Conservation (phyloP, 495 filamentous ascomycete genomes). For the Penicillium psychrofluorescens region DNA sequence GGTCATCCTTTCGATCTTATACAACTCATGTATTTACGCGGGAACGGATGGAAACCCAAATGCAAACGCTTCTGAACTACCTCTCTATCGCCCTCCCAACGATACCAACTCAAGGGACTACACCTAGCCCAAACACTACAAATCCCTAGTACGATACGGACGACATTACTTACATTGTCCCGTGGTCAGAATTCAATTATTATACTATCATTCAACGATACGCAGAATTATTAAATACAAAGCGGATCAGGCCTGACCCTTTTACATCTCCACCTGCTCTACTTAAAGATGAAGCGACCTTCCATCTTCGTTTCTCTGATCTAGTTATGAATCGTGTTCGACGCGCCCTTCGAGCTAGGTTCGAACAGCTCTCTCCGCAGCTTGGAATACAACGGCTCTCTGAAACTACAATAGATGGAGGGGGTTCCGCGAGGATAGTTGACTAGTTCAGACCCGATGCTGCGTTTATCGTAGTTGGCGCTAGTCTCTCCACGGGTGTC, state of each 20-base stretch:
- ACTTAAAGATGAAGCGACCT: background rate
- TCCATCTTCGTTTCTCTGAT: background rate
- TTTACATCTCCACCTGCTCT: background rate
- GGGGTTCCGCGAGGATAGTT: background rate
- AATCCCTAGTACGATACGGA: background rate
- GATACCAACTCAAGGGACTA: background rate
- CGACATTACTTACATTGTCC: background rate
- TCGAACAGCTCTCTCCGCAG: background rate
- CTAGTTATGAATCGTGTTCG: background rate
- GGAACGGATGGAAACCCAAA: no score
- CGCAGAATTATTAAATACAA: background rate
- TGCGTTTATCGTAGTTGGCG: constrained; percentile 8
- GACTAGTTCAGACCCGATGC: constrained; percentile 12
- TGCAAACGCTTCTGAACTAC: background rate
- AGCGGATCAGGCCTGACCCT: background rate
- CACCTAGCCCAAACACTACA: background rate
- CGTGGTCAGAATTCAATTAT: background rate
- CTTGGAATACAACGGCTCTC: background rate
- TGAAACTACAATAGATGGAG: background rate
- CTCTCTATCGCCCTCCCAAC: background rate
- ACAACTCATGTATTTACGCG: no score
- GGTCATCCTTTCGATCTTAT: no score
- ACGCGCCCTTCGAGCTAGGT: background rate
- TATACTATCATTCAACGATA: background rate
- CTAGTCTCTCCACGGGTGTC: constrained; percentile 6